Evolutionary conservation across 768 basidiomycete species (phyloP), one percentile per base, ranked within the genome.

Genomic region (Amanita subjunquillea): DNA sequence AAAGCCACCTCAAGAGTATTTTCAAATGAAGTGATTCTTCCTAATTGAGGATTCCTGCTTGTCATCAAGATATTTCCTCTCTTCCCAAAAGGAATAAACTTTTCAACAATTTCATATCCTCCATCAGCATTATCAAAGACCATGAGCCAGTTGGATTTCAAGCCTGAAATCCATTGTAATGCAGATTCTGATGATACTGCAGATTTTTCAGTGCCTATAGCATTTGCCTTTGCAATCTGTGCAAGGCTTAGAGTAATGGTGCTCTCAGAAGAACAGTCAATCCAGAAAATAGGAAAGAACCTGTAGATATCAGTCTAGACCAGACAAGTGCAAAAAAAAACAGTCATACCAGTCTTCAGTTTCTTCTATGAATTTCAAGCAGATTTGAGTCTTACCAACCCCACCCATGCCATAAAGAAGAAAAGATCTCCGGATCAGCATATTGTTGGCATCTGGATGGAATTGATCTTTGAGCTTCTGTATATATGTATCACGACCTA

Each of bases 61-160:
- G 59, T 58, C 13, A 60, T 38, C 22, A 60, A 40, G 13, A 60
- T 56, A 47, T 60, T 60, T 8, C 59, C 59, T 32, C 20, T 27
- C 12, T 50, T 48, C n/a, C 60, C 56, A 48, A 32, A n/a, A 22
- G 58, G 60, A 20, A 58, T 30, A 36, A 40, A 59, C 42, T 51
- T 41, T 27, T 34, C 45, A 9, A 58, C 29, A 9, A 55, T 15
- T 15, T 40, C 27, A 43, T 47, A 27, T 45, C 30, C 38, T 51
- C 40, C 58, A 55, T 54, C 57, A 20, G 56, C 56, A 59, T 56
- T 59, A 46, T 61, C 60, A 54, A 55, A 59, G 7, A 61, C 46
- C 12, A 61, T 38, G 17, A 61, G 53, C 58, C 60, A 61, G 12
- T 54, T 49, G 15, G 41, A 17, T 13, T 57, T 41, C 10, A 56